Evolutionary conservation across 441 rosid species (phyloP).

Genomic region (Erysimum cheiri): DNA sequence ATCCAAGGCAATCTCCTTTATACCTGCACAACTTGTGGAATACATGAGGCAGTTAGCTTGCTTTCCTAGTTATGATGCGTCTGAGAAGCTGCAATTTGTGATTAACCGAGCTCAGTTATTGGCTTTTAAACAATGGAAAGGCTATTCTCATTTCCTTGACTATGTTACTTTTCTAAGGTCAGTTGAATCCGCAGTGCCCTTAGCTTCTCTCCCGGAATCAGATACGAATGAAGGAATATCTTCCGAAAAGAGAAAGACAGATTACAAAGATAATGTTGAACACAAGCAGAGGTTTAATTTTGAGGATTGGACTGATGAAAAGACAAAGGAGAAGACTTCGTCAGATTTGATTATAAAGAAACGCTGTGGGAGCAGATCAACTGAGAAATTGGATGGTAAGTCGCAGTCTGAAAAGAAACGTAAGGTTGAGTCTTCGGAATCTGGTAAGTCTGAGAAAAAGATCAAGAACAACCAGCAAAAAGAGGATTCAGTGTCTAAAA

Average conservation of each 20-base stretch:
- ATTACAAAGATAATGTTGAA: constrained; percentile 36
- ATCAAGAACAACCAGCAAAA: constrained; percentile 38
- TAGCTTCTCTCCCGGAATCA: constrained; percentile 41
- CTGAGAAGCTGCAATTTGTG: constrained; percentile 54
- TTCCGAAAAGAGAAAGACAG: constrained; percentile 42
- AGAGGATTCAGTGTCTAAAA: not conserved
- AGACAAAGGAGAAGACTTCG: constrained; percentile 58
- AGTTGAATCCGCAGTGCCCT: constrained; percentile 44
- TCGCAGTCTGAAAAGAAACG: constrained; percentile 49
- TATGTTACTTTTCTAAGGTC: constrained; percentile 46
- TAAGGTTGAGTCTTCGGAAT: constrained; percentile 45
- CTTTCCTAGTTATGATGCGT: constrained; percentile 41
- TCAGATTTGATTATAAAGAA: constrained; percentile 50
- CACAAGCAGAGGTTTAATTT: constrained; percentile 41
- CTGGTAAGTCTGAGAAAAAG: constrained; percentile 14
- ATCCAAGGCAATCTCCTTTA: constrained; percentile 49
- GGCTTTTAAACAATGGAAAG: constrained; percentile 68
- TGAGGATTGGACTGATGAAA: constrained; percentile 32
- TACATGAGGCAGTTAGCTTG: constrained; percentile 56
- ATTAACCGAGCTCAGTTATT: constrained; percentile 57
- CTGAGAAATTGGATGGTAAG: constrained; percentile 35
- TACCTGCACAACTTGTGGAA: constrained; percentile 52
- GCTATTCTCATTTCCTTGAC: constrained; percentile 53
- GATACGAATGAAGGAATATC: constrained; percentile 22
- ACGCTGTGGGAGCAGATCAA: constrained; percentile 30